Percentiles rank a stretch among this genome's conserved stretches.
phyloP scores from a whole-genome alignment of 805 yeast species.

The Candida wancherniae region DNA sequence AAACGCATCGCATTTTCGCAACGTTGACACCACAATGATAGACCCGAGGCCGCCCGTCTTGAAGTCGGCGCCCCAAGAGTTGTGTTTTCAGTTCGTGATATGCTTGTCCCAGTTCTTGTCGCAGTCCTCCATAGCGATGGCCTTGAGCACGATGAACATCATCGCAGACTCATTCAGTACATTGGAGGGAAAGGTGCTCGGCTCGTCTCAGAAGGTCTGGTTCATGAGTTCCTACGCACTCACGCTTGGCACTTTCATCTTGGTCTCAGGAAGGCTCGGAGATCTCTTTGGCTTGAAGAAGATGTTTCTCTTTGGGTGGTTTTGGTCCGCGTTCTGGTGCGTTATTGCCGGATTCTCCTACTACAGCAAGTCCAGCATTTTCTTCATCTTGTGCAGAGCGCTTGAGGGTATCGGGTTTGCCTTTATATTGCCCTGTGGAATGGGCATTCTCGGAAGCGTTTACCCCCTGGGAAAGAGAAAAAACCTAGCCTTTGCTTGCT shows the following conservation, averaged over 20 bases:
- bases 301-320: slow-evolving; percentile 51
- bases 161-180: slow-evolving; percentile 24
- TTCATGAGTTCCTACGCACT: slow-evolving; percentile 67
- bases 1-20: not conserved
- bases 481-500: slow-evolving; percentile 48
- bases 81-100: slow-evolving; percentile 9
- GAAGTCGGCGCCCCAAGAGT: slow-evolving; percentile 11
- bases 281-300: slow-evolving; percentile 63
- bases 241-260: slow-evolving; percentile 68
- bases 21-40: slow-evolving; percentile 3
- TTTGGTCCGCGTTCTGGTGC: slow-evolving; percentile 54
- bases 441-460: slow-evolving; percentile 49
- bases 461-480: slow-evolving; percentile 43
- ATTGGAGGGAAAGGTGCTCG: slow-evolving; percentile 5
- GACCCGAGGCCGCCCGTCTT: slow-evolving; percentile 11
- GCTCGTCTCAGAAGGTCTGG: slow-evolving; percentile 33
- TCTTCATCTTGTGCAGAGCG: slow-evolving; percentile 52
- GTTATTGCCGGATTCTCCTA: slow-evolving; percentile 54
- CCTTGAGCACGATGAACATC: slow-evolving; percentile 35
- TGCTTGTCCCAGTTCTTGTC: slow-evolving; percentile 31
- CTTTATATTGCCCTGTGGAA: slow-evolving; percentile 51
- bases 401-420: slow-evolving; percentile 66
- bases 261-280: slow-evolving; percentile 66
- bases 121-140: slow-evolving; percentile 37
- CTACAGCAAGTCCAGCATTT: slow-evolving; percentile 45